Percentiles rank a stretch among this genome's conserved stretches.
Evolutionary conservation across 1,284 basidiomycete genomes (phyloP).

Genomic region (Malassezia vespertilionis): DNA sequence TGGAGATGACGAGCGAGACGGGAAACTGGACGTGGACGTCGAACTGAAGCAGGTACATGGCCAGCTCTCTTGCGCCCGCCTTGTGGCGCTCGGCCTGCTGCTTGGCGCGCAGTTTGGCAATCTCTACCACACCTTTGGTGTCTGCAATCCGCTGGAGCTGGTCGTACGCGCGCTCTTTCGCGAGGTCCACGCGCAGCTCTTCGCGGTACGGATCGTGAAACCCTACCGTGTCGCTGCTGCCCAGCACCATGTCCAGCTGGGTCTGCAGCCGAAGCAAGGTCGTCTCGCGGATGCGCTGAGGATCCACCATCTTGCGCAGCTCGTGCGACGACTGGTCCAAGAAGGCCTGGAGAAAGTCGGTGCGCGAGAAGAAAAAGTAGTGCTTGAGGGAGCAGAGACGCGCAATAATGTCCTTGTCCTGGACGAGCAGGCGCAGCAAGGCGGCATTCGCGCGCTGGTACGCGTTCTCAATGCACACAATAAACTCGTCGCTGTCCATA

Average conservation of each 20-base stretch:
- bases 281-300: constrained; percentile 50
- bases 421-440: constrained; percentile 36
- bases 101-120: constrained; percentile 36
- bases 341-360: constrained; percentile 44
- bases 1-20: constrained; percentile 45
- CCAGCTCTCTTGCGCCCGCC: constrained; percentile 50
- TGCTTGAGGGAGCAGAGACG: constrained; percentile 42
- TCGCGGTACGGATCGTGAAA: constrained; percentile 42
- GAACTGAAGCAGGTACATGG: constrained; percentile 39
- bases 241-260: constrained; percentile 44
- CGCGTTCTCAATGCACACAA: constrained; percentile 35
- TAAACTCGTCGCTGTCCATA: constrained; percentile 42
- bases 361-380: constrained; percentile 42
- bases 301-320: constrained; percentile 38
- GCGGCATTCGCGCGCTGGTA: constrained; percentile 43
- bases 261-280: constrained; percentile 38
- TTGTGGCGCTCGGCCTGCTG: constrained; percentile 40
- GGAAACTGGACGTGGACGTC: constrained; percentile 45
- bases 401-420: constrained; percentile 38
- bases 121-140: constrained; percentile 44
- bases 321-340: constrained; percentile 40
- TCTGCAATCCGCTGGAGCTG: constrained; percentile 45
- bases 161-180: constrained; percentile 41
- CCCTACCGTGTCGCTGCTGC: constrained; percentile 38
- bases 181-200: constrained; percentile 40